phyloP scores from a whole-genome alignment of 2,329 filamentous ascomycete genomes.

The Elsinoe arachidis region DNA sequence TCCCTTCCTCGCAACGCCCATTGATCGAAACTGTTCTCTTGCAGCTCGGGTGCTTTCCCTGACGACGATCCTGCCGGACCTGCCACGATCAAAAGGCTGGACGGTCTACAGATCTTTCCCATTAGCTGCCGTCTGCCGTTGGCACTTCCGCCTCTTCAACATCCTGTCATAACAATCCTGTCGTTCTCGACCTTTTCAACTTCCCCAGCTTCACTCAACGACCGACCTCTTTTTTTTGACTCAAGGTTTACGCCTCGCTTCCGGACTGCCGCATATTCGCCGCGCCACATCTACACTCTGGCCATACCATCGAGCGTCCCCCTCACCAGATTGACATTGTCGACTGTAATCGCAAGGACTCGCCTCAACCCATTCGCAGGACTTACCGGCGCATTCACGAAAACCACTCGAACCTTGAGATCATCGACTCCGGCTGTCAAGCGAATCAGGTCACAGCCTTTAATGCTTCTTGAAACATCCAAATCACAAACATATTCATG shows the following conservation, averaged over 20 bases:
- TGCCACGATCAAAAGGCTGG: constrained; percentile 5
- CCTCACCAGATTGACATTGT: background rate
- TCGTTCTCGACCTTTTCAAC: background rate
- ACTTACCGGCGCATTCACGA: too few relatives aligned
- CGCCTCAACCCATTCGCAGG: too few relatives aligned
- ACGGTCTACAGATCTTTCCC: background rate
- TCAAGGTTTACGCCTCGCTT: constrained; percentile 5
- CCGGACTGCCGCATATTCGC: background rate
- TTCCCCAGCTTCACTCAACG: background rate
- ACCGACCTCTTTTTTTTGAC: constrained; percentile 1
- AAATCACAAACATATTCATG: background rate
- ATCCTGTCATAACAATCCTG: background rate
- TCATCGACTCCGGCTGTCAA: too few relatives aligned
- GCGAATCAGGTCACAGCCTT: too few relatives aligned
- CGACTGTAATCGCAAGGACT: too few relatives aligned
- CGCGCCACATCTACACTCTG: background rate
- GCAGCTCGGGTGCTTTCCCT: background rate
- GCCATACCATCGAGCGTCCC: too few relatives aligned
- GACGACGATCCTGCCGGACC: background rate
- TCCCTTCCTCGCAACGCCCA: background rate
- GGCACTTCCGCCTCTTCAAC: background rate
- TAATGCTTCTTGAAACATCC: too few relatives aligned
- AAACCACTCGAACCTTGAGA: too few relatives aligned
- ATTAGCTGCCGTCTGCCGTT: constrained; percentile 6
- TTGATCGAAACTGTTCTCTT: background rate